These are phyloP conservation scores for Fusarium subglutinans DNA, from an alignment of 2,329 filamentous ascomycete genomes.

Conservation along the genomic window DNA sequence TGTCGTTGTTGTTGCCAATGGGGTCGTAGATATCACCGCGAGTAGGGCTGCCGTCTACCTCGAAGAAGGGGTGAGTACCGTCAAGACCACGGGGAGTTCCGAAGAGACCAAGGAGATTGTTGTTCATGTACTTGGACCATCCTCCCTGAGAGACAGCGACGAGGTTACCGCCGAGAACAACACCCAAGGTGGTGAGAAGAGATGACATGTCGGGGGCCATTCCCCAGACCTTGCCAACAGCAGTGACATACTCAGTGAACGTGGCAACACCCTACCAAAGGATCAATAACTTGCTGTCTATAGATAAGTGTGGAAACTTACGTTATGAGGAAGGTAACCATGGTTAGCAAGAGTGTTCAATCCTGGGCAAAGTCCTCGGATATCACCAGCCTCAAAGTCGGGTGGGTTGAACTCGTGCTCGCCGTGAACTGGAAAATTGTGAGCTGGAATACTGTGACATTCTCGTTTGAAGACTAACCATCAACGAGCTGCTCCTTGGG, in stretches of 20 bases:
- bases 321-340: slow-evolving; percentile 37
- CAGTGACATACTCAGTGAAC: slow-evolving; percentile 23
- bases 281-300: neutral
- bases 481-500: slow-evolving; percentile 27
- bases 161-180: slow-evolving; percentile 53
- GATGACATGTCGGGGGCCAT: slow-evolving; percentile 23
- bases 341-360: slow-evolving; percentile 35
- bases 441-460: neutral
- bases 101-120: slow-evolving; percentile 55
- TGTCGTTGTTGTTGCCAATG: slow-evolving; percentile 58
- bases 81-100: slow-evolving; percentile 56
- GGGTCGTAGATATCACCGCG: slow-evolving; percentile 61
- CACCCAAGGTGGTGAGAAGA: slow-evolving; percentile 22
- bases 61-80: slow-evolving; percentile 65
- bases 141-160: slow-evolving; percentile 37
- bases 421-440: slow-evolving; percentile 11
- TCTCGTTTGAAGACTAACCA: neutral
- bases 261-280: neutral
- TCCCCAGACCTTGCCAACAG: slow-evolving; percentile 30
- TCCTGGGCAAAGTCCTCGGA: slow-evolving; percentile 34
- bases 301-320: fast-evolving
- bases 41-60: slow-evolving; percentile 62
- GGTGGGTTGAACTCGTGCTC: slow-evolving; percentile 26
- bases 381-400: slow-evolving; percentile 22
- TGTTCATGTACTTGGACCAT: slow-evolving; percentile 51